phyloP scores from a whole-genome alignment of 805 yeast species.

The Metschnikowia drakensbergensis region DNA sequence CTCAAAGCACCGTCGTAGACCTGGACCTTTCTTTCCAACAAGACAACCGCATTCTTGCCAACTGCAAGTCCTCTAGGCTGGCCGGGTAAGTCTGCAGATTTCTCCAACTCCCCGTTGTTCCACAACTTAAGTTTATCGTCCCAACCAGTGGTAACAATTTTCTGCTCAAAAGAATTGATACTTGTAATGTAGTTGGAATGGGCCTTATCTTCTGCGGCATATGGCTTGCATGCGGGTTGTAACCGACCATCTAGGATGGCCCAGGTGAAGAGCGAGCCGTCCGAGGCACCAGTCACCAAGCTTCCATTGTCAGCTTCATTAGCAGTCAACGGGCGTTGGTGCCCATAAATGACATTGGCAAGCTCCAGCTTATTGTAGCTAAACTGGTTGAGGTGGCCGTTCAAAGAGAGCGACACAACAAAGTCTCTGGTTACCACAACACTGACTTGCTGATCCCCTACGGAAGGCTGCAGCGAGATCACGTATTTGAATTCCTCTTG shows the following conservation, averaged over 20 bases:
- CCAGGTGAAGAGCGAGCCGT: conserved; percentile 74
- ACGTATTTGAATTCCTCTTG: conserved; percentile 48
- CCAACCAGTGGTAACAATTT: conserved; percentile 70
- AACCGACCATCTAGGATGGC: conserved; percentile 20
- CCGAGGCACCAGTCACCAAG: conserved; percentile 69
- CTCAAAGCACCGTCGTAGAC: conserved; percentile 16
- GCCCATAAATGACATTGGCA: conserved; percentile 58
- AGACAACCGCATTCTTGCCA: conserved; percentile 23
- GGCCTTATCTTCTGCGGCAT: conserved; percentile 28
- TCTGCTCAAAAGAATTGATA: conserved; percentile 28
- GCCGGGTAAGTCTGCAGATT: conserved; percentile 16
- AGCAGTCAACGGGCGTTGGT: conserved; percentile 77
- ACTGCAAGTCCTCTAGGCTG: conserved; percentile 38
- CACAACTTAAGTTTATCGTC: conserved; percentile 65
- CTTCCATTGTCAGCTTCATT: conserved; percentile 28
- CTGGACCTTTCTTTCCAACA: conserved; percentile 30
- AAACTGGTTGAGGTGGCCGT: conserved; percentile 69
- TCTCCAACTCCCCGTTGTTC: conserved; percentile 18
- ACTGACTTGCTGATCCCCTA: conserved; percentile 76
- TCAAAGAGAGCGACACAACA: conserved; percentile 62
- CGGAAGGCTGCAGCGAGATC: conserved; percentile 22
- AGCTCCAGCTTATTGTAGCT: conserved; percentile 28
- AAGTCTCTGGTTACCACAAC: conserved; percentile 60
- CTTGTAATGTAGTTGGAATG: conserved; percentile 71
- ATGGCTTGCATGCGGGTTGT: conserved; percentile 30